These are phyloP conservation scores for Xylaria polymorpha DNA, from an alignment of 2,329 filamentous ascomycete species.

Conservation along the genomic window DNA sequence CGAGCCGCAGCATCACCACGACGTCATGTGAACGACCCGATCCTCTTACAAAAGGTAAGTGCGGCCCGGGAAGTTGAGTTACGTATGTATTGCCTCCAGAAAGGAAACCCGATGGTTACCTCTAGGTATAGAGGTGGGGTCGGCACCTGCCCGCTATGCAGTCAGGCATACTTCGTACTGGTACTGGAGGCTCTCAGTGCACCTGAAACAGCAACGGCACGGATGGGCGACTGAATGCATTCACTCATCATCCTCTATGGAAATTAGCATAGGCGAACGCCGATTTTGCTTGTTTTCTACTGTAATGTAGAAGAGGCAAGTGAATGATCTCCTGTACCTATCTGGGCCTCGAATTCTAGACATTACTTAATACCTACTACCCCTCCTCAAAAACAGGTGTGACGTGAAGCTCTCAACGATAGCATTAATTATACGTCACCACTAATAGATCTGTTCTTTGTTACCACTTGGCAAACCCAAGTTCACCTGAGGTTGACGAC, in stretches of 20 bases:
- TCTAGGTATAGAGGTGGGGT: too few relatives aligned
- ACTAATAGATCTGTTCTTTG: not conserved
- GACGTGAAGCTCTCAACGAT: not conserved
- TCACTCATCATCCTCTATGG: not conserved
- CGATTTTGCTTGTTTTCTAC: not conserved
- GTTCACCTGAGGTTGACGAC: not conserved
- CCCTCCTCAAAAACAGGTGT: not conserved
- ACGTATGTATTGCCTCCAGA: not conserved
- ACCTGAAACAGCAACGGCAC: conserved; percentile 23
- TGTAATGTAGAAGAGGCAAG: not conserved
- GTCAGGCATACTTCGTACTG: too few relatives aligned
- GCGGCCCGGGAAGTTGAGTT: not conserved
- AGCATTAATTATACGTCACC: not conserved
- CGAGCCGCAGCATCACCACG: not conserved
- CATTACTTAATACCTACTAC: not conserved
- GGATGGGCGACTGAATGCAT: not conserved
- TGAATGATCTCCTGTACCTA: not conserved
- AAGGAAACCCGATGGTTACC: too few relatives aligned
- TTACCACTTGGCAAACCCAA: not conserved
- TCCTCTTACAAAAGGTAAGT: not conserved
- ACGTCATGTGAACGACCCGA: not conserved
- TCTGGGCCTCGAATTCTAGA: not conserved
- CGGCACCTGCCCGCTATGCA: too few relatives aligned
- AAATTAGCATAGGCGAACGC: not conserved
- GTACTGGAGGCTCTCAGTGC: not conserved